Evolutionary conservation across 2,329 filamentous ascomycete species (phyloP), one percentile per base, ranked within the genome.

Genomic region (Coniochaeta ligniaria): DNA sequence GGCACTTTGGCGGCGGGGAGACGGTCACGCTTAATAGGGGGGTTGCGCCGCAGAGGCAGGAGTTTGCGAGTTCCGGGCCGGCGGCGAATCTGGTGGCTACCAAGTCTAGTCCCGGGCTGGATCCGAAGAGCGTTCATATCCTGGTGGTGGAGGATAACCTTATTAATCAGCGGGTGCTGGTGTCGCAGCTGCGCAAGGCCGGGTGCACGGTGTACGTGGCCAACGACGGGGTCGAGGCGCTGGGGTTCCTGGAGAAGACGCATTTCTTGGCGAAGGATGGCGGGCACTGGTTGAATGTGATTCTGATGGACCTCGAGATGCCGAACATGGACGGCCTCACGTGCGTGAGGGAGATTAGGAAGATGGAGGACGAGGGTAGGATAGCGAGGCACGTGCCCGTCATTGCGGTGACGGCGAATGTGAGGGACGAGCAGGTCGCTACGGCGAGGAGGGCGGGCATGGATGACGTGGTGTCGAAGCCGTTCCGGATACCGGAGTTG

Each of bases 91-190:
- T 70, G 14, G 63, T 67, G 2, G 65, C 64, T 6, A 60, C 65
- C 14, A 69, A 61, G 57, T 63, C 64, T 1, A 22, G 24, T 3
- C 31, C 35, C 14, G 38, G 28, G 1, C 63, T 68, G 16, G 76
- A 80, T 64, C 76, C 76, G 58, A 82, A 78, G 64, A 77, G 81
- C 9, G 75, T 85, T 61, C 80, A 80, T 43, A 80, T 89, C 2
- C 73, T 89, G 8, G 74, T 89, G 3, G 86, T 89, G 0, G 86
- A 89, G 69, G 86, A 89, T 67, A 89, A 89, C 66, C 75, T 80
- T 4, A 86, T 88, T 63, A 89, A 89, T 68, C 86, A 88, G 67
- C 87, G 86, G 65, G 86, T 87, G 45, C 72, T 89, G 1, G 73
- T 87, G n/a, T 86, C 85, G 57, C 87, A 86, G 68, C 74, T 89